Percentiles rank a stretch among this genome's conserved stretches.
Conservation (phyloP, 2,329 filamentous ascomycete genomes). For the Chaetomium strumarium region DNA sequence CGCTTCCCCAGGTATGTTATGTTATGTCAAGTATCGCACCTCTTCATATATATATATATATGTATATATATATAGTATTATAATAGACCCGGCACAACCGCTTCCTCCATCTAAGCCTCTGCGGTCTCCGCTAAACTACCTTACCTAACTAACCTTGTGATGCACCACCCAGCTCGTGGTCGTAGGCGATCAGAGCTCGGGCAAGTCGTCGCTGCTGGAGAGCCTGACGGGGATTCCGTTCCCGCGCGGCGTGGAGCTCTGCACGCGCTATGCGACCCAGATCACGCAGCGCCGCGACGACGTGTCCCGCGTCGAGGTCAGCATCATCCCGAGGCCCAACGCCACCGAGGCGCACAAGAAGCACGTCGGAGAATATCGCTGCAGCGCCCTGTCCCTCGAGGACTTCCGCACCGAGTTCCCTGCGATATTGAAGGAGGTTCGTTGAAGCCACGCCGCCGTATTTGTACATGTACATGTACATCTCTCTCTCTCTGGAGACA, state of each 20-base stretch:
- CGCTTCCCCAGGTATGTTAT: constrained; percentile 20
- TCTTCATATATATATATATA: no score
- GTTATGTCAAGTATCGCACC: background rate
- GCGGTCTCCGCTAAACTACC: no score
- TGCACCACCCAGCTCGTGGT: constrained; percentile 28
- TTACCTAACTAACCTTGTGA: background rate
- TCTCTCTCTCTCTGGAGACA: background rate
- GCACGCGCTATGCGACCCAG: constrained; percentile 33
- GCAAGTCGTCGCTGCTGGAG: constrained; percentile 31
- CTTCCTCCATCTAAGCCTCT: no score
- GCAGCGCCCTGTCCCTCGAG: constrained; percentile 5
- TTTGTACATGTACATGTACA: no score
- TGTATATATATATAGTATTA: no score
- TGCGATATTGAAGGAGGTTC: constrained; percentile 14
- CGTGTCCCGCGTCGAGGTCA: constrained; percentile 33
- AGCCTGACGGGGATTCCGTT: constrained; percentile 31
- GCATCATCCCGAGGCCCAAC: constrained; percentile 35
- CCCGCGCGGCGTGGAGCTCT: constrained; percentile 27
- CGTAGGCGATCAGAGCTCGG: constrained; percentile 31
- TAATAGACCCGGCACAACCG: no score
- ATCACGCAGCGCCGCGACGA: constrained; percentile 40
- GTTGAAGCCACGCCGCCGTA: background rate
- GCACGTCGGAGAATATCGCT: constrained; percentile 14
- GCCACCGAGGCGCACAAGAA: constrained; percentile 20
- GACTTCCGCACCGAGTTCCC: constrained; percentile 17